Base-by-base conservation (phyloP, 768 basidiomycete genomes). In the Podaxis sp. region DNA sequence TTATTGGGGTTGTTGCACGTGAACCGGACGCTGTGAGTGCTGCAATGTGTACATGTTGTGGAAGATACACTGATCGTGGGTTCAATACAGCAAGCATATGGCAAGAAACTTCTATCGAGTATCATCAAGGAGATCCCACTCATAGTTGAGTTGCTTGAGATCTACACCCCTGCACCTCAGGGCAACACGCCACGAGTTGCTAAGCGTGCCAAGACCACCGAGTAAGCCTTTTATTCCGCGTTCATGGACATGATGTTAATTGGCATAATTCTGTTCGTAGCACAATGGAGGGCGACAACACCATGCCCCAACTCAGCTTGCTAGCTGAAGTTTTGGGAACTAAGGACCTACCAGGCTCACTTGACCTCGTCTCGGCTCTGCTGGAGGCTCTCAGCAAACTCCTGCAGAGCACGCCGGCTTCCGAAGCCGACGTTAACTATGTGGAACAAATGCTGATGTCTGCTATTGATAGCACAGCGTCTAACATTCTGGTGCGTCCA, bases 401-500 rank as follows among this genome's bases (percentile, higher is more conserved):
- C 13, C 76, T 86, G 2, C 87, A 86, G 59, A 78, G 83, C 15
- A 76, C 84, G 5, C 79, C 85, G 7, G 71, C 82, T 38, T 74
- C 82, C 4, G 79, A 81, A 36, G 83, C 87, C n/a, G 92, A 91
- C 56, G 81, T 87, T 17, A 87, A 81, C 66, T 96, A 93, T 67
- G 76, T 90, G 11, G 87, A 93, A 71, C 95, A 96, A 72, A 80
- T 94, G 61, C 71, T 96, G 22, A 90, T 96, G 83, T 87, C 89
- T 9, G 90, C 90, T 1, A 80, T 96, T 24, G 90, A 92, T 65
- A 85, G 82, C 66, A 79, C 82, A 9, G 84, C 89, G 2, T 77
- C 76, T 17, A 82, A 83, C 61, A 78, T 90, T 26, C 75, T 71
- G 59, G 92, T 89, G 68, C 63, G 82, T 72, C 4, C 48, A 26